Evolutionary conservation across 164 flowering plant species (phyloP).

Genomic region (grape (Vitis vinifera)): ASM3070453v1 NC_081810.1:23732001-23732500

Average conservation of each 20-base stretch:
- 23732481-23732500: no score
- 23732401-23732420: no score
- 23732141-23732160: constrained; percentile 19
- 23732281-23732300: no score
- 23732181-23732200: constrained; percentile 25
- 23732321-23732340: no score
- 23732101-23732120: constrained; percentile 7
- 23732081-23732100: constrained; percentile 21
- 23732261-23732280: no score
- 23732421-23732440: no score
- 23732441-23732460: no score
- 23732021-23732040: constrained; percentile 31
- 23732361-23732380: no score
- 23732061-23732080: constrained; percentile 46
- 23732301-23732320: no score
- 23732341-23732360: no score
- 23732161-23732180: constrained; percentile 43
- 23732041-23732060: constrained; percentile 31
- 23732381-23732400: no score
- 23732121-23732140: constrained; percentile 6
- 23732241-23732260: neutral
- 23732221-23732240: constrained; percentile 26
- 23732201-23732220: constrained; percentile 32
- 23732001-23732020: constrained; percentile 28
- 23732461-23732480: no score